phyloP scores from a whole-genome alignment of 225 moss, liverwort and hornwort species.

The Lunularia cruciata region DNA sequence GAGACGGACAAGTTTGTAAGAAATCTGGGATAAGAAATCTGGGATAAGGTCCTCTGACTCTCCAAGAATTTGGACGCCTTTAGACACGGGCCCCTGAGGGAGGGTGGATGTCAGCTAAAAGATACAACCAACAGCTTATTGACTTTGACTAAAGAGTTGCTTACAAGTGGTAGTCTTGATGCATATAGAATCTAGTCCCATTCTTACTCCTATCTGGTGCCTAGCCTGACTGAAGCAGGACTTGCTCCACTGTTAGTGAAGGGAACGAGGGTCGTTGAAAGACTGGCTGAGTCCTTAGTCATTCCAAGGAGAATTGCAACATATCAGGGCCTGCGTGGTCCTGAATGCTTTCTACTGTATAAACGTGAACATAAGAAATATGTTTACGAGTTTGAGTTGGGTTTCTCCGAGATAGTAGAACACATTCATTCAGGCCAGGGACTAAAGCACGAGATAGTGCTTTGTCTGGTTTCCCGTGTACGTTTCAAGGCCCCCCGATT shows the following conservation, averaged over 20 bases:
- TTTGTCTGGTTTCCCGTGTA: not conserved
- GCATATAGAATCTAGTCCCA: not conserved
- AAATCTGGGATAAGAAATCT: no score
- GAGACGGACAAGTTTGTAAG: constrained; percentile 20
- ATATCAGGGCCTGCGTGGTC: not conserved
- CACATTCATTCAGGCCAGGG: not conserved
- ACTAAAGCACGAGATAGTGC: not conserved
- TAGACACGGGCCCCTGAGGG: not conserved
- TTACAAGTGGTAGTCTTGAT: not conserved
- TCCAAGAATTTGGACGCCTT: not conserved
- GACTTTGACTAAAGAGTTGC: no score
- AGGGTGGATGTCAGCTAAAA: not conserved
- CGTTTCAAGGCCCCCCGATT: not conserved
- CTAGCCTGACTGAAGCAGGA: not conserved
- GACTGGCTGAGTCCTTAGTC: not conserved
- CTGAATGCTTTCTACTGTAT: not conserved
- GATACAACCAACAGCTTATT: not conserved
- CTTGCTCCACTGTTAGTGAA: not conserved
- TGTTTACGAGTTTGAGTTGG: not conserved
- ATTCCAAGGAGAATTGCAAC: not conserved
- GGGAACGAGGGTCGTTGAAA: not conserved
- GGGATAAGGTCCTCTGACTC: not conserved
- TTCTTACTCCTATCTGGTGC: not conserved
- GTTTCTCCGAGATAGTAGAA: not conserved
- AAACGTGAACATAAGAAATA: not conserved